A percentile compares a stretch with the other conserved stretches of the same genome.
These are phyloP conservation scores for Saccharomyces hybrid DNA, from an alignment of 1,139 yeast genomes.

Conservation along the genomic window DNA sequence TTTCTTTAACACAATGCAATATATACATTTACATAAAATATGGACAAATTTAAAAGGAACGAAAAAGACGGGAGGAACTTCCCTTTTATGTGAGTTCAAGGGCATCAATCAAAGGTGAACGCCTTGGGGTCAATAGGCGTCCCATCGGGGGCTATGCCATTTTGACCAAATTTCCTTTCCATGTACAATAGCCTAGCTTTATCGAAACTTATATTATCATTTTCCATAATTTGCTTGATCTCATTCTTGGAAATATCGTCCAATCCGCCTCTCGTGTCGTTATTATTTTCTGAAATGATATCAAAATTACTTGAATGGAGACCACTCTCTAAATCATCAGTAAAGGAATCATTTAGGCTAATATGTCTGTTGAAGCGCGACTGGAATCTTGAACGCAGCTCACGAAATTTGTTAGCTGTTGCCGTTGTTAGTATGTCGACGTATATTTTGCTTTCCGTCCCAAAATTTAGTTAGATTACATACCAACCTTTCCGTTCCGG, in stretches of 20 bases:
- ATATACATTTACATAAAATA: not conserved
- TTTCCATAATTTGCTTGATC: slow-evolving; percentile 50
- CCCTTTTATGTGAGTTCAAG: not conserved
- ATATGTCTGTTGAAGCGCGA: slow-evolving; percentile 13
- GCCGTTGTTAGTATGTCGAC: slow-evolving; percentile 3
- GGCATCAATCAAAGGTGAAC: slow-evolving; percentile 30
- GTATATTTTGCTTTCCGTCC: not conserved
- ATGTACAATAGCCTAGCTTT: slow-evolving; percentile 58
- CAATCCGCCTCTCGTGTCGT: slow-evolving; percentile 57
- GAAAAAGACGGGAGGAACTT: not conserved
- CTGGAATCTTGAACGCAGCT: slow-evolving; percentile 9
- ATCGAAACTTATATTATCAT: slow-evolving; percentile 49
- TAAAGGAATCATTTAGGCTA: slow-evolving; percentile 37
- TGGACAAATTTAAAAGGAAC: not conserved
- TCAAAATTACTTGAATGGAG: slow-evolving; percentile 55
- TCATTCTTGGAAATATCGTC: slow-evolving; percentile 47
- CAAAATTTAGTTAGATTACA: not conserved
- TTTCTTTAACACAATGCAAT: not conserved
- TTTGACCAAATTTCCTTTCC: slow-evolving; percentile 39
- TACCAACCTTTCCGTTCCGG: not conserved
- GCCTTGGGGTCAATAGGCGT: slow-evolving; percentile 45
- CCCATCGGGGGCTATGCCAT: slow-evolving; percentile 51
- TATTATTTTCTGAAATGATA: slow-evolving; percentile 40
- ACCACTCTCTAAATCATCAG: slow-evolving; percentile 59
- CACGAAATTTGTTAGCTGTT: slow-evolving; percentile 12